Evolutionary conservation across 495 filamentous ascomycete genomes (phyloP).

Genomic region (Annulohypoxylon bovei): DNA sequence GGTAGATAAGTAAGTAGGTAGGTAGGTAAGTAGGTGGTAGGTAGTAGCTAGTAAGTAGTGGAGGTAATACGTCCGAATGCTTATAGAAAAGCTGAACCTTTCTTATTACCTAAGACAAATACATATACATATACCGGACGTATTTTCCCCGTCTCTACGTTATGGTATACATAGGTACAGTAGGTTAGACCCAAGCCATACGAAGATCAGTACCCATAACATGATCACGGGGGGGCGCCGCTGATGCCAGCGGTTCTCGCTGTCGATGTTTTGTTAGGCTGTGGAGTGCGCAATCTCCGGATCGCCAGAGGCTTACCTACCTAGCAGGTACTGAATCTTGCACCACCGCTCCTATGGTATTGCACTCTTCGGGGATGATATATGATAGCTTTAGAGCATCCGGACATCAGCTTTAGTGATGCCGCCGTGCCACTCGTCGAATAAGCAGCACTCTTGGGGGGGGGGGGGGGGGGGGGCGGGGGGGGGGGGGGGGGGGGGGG

Average conservation of each 20-base stretch:
- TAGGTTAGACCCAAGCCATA: neutral
- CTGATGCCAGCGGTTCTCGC: constrained; percentile 4
- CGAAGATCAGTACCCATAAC: neutral
- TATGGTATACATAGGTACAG: too few species aligned
- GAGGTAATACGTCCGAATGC: neutral
- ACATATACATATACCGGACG: neutral
- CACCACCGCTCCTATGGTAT: neutral
- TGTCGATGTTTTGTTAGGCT: neutral
- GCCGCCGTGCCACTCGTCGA: neutral
- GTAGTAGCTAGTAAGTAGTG: too few species aligned
- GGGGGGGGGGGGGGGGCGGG: too few species aligned
- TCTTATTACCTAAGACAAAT: neutral
- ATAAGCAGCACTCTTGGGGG: neutral
- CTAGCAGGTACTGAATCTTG: too few species aligned
- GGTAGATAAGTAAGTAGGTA: too few species aligned
- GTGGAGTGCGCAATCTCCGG: neutral
- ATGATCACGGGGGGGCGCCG: neutral
- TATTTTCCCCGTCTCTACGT: neutral
- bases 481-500: too few species aligned
- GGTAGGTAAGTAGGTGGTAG: too few species aligned
- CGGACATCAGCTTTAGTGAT: neutral
- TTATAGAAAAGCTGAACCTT: neutral
- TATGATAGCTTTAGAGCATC: constrained; percentile 11
- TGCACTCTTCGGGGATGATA: constrained; percentile 12
- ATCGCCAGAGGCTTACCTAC: neutral